Conservation (phyloP, 164 flowering plant genomes). For the Stephania japonica region DNA sequence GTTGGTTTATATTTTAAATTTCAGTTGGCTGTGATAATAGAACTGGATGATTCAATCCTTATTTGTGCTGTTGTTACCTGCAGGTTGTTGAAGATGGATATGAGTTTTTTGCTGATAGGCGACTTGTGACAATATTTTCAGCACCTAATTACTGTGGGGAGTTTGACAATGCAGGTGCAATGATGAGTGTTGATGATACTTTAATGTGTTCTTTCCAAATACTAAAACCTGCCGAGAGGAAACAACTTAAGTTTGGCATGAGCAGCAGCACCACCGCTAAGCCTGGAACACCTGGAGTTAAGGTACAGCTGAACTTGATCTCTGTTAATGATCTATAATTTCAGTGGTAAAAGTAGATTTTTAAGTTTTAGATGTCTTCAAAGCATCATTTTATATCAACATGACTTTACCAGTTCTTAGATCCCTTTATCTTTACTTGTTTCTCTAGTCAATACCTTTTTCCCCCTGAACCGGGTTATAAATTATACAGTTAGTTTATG, state of each 20-base stretch:
- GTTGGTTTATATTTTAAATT: conserved; percentile 16
- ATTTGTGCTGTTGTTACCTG: background rate
- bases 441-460: no score
- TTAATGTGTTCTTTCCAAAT: conserved; percentile 81
- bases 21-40: background rate
- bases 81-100: conserved; percentile 42
- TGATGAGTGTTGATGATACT: conserved; percentile 92
- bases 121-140: conserved; percentile 85
- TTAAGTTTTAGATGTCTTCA: no score
- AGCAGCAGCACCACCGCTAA: conserved; percentile 44
- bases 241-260: conserved; percentile 32
- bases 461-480: no score
- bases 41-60: background rate
- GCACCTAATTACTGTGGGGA: conserved; percentile 91
- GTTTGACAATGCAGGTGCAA: conserved; percentile 86
- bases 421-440: no score
- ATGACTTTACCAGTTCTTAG: no score
- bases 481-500: no score
- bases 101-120: conserved; percentile 49
- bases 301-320: conserved; percentile 15
- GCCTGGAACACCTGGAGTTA: conserved; percentile 43
- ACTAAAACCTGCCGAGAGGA: conserved; percentile 62
- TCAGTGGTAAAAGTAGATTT: no score
- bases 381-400: no score
- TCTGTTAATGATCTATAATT: background rate